phyloP scores from a whole-genome alignment of 768 basidiomycete species.

The Leccinum broughii region DNA sequence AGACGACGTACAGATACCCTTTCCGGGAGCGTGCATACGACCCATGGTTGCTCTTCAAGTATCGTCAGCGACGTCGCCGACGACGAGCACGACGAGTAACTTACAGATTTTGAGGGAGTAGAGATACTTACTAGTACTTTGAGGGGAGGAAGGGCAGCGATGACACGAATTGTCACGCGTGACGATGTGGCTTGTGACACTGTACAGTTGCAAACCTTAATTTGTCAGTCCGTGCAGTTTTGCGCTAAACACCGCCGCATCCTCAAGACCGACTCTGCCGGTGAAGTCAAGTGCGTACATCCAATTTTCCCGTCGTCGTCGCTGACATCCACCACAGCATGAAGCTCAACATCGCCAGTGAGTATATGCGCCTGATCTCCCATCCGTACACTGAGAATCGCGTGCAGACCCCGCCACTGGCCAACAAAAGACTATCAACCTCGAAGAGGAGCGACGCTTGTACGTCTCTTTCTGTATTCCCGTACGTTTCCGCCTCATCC shows the following conservation, averaged over 20 bases:
- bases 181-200: conserved; percentile 38
- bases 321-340: conserved; percentile 47
- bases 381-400: conserved; percentile 15
- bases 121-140: background rate
- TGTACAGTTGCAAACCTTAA: conserved; percentile 68
- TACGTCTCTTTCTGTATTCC: conserved; percentile 37
- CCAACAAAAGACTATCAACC: conserved; percentile 92
- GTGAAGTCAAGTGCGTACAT: conserved; percentile 37
- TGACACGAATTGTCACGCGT: conserved; percentile 29
- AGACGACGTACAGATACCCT: conserved; percentile 91
- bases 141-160: conserved; percentile 20
- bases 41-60: conserved; percentile 62
- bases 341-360: conserved; percentile 98
- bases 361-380: conserved; percentile 32
- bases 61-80: conserved; percentile 15
- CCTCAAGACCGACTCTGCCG: conserved; percentile 35
- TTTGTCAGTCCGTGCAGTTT: conserved; percentile 32
- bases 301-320: background rate
- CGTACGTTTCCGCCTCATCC: background rate
- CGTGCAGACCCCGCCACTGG: conserved; percentile 89
- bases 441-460: conserved; percentile 90
- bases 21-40: conserved; percentile 99
- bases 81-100: conserved; percentile 25
- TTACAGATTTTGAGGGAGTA: conserved; percentile 36
- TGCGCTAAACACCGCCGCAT: conserved; percentile 2